A percentile compares a stretch with the other conserved stretches of the same genome.
Conservation (phyloP, 1,284 basidiomycete genomes). For the Schizophyllum commune region DNA sequence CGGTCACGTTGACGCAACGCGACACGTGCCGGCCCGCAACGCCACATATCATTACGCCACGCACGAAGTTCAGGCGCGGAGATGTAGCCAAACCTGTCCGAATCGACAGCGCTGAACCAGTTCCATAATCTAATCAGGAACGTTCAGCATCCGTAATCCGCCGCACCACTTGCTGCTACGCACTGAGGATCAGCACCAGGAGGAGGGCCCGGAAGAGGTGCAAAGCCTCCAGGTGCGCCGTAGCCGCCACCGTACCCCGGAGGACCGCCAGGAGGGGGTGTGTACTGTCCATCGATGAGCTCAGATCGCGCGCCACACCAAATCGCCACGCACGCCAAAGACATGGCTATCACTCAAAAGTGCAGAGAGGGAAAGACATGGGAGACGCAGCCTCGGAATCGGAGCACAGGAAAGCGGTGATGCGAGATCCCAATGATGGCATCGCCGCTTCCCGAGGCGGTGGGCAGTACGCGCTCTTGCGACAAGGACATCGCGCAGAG, state of each 20-base stretch:
- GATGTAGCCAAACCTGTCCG: conserved; percentile 61
- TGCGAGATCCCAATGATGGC: too few species aligned
- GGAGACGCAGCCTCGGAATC: too few species aligned
- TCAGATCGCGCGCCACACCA: conserved; percentile 25
- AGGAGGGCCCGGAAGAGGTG: conserved; percentile 40
- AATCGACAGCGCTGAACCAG: conserved; percentile 69
- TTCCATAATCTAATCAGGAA: conserved; percentile 54
- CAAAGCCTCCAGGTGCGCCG: conserved; percentile 33
- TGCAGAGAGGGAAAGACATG: neutral
- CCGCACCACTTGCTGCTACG: conserved; percentile 18
- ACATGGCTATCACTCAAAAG: conserved; percentile 12
- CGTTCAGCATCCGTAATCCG: conserved; percentile 1
- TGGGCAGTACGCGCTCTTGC: too few species aligned
- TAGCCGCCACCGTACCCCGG: conserved; percentile 24
- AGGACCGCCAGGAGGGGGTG: conserved; percentile 16
- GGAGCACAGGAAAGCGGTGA: too few species aligned
- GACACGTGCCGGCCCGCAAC: too few species aligned
- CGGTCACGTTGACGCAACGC: too few species aligned
- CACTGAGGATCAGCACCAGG: conserved; percentile 67
- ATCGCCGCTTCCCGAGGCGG: too few species aligned
- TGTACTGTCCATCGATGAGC: conserved; percentile 15
- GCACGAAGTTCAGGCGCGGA: conserved; percentile 57
- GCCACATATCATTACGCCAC: conserved; percentile 26
- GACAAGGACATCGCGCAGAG: too few species aligned
- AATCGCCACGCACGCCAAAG: conserved; percentile 17